Percentiles rank a stretch among this genome's conserved stretches.
These are phyloP conservation scores for Mycena venus DNA, from an alignment of 768 basidiomycete genomes.

Conservation along the genomic window DNA sequence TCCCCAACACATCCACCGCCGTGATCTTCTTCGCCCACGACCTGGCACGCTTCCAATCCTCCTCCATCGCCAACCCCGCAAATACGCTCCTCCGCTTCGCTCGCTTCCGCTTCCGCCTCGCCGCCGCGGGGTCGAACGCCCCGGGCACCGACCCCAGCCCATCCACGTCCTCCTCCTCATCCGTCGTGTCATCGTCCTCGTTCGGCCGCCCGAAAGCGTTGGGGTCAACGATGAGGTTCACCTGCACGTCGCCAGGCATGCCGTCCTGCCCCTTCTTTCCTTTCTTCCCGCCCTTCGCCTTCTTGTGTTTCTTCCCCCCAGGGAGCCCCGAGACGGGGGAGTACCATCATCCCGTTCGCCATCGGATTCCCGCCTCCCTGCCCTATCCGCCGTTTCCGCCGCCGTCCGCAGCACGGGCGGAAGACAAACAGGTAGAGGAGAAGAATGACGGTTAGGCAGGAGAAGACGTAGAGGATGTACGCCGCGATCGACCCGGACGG, in stretches of 20 bases:
- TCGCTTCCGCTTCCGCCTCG: slow-evolving; percentile 51
- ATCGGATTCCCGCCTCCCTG: slow-evolving; percentile 38
- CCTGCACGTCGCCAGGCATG: slow-evolving; percentile 69
- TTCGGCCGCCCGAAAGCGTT: slow-evolving; percentile 62
- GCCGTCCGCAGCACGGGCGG: slow-evolving; percentile 67
- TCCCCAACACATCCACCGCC: slow-evolving; percentile 60
- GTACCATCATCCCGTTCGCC: slow-evolving; percentile 67
- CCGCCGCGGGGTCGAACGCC: slow-evolving; percentile 44
- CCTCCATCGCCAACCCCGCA: slow-evolving; percentile 74
- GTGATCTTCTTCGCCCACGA: slow-evolving; percentile 66
- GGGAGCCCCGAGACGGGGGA: slow-evolving; percentile 71
- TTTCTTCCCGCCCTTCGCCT: slow-evolving; percentile 56
- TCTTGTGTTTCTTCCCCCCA: slow-evolving; percentile 57
- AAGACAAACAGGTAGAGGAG: slow-evolving; percentile 70
- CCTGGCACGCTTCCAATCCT: slow-evolving; percentile 71
- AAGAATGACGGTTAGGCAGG: slow-evolving; percentile 64
- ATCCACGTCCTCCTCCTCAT: slow-evolving; percentile 52
- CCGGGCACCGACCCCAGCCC: slow-evolving; percentile 53
- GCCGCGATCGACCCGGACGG: slow-evolving; percentile 69
- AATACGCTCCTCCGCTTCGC: slow-evolving; percentile 64
- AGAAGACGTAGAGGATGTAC: slow-evolving; percentile 70
- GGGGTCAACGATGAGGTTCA: slow-evolving; percentile 82
- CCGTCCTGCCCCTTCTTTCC: slow-evolving; percentile 56
- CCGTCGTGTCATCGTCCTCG: slow-evolving; percentile 53
- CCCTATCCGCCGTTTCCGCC: slow-evolving; percentile 47